phyloP scores from a whole-genome alignment of 2,329 filamentous ascomycete genomes.

The Pyricularia pennisetigena region DNA sequence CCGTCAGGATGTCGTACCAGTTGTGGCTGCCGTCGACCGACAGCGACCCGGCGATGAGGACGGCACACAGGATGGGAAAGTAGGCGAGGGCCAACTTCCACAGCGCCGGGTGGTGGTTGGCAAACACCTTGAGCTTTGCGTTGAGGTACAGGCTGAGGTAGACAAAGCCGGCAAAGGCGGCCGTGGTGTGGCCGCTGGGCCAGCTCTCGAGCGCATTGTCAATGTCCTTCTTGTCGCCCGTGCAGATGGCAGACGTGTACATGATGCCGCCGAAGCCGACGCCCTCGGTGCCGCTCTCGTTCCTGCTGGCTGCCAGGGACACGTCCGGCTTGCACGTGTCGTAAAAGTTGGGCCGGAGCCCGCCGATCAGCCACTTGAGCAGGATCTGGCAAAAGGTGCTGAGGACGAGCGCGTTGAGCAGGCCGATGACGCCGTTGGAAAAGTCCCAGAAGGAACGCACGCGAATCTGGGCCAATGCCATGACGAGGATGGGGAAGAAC shows the following conservation, averaged over 20 bases:
- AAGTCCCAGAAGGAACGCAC: slow-evolving; percentile 59
- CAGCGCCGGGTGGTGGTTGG: slow-evolving; percentile 62
- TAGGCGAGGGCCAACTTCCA: slow-evolving; percentile 64
- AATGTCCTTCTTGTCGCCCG: slow-evolving; percentile 51
- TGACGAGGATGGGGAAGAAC: slow-evolving; percentile 52
- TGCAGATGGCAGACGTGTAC: slow-evolving; percentile 59
- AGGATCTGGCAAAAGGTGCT: slow-evolving; percentile 68
- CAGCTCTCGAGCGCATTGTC: slow-evolving; percentile 62
- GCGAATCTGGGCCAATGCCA: slow-evolving; percentile 57
- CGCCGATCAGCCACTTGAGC: slow-evolving; percentile 66
- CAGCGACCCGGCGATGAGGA: slow-evolving; percentile 57
- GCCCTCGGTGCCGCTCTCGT: slow-evolving; percentile 27
- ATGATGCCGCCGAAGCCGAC: slow-evolving; percentile 45
- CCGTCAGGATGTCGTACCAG: slow-evolving; percentile 62
- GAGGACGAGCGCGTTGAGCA: slow-evolving; percentile 59
- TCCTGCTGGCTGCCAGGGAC: slow-evolving; percentile 29
- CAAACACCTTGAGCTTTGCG: slow-evolving; percentile 67
- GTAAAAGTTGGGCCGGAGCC: slow-evolving; percentile 62
- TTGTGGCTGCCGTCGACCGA: slow-evolving; percentile 69
- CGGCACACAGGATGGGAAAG: slow-evolving; percentile 56
- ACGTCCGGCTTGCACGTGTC: slow-evolving; percentile 54
- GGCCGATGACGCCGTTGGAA: slow-evolving; percentile 61
- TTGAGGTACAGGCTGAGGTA: slow-evolving; percentile 67
- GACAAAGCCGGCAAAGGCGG: slow-evolving; percentile 62
- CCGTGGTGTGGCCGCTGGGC: slow-evolving; percentile 64